A percentile compares a stretch with the other conserved stretches of the same genome.
Evolutionary conservation across 306 rosid genomes (phyloP).

Genomic region (Quercus berberidifolia): DNA sequence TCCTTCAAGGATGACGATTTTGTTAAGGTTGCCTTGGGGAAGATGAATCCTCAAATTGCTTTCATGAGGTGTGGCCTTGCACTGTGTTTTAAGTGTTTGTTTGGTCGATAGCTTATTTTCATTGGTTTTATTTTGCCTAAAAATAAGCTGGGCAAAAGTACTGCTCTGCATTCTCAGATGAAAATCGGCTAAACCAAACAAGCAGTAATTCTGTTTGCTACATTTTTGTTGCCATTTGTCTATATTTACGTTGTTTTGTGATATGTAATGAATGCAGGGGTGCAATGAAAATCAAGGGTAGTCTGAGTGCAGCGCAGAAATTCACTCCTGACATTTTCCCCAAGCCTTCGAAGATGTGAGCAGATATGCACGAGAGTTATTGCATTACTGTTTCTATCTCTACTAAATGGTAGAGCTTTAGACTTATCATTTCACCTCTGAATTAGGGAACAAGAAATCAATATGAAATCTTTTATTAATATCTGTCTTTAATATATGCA

Average conservation of each 20-base stretch:
- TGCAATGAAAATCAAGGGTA: conserved; percentile 83
- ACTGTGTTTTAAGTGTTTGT: not conserved
- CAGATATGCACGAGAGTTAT: conserved; percentile 5
- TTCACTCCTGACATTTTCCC: conserved; percentile 93
- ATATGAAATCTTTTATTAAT: conserved; percentile 5
- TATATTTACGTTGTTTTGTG: not conserved
- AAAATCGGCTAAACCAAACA: too few relatives aligned
- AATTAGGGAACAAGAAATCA: conserved; percentile 7
- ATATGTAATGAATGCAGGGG: conserved; percentile 52
- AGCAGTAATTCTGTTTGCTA: not conserved
- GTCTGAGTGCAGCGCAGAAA: conserved; percentile 82
- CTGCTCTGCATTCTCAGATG: too few relatives aligned
- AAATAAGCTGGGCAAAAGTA: too few relatives aligned
- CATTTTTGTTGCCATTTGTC: not conserved
- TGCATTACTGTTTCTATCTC: conserved; percentile 10
- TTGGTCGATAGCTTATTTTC: too few relatives aligned
- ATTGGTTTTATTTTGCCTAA: too few relatives aligned
- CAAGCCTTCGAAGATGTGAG: conserved; percentile 90
- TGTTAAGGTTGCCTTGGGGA: conserved; percentile 78
- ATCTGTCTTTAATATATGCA: not conserved
- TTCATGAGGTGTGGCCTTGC: conserved; percentile 65
- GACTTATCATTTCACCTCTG: not conserved
- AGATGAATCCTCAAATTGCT: conserved; percentile 91
- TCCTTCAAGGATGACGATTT: conserved; percentile 91
- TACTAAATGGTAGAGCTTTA: not conserved